Conservation (phyloP, 2,329 filamentous ascomycete species). For the Colletotrichum tabaci region DNA sequence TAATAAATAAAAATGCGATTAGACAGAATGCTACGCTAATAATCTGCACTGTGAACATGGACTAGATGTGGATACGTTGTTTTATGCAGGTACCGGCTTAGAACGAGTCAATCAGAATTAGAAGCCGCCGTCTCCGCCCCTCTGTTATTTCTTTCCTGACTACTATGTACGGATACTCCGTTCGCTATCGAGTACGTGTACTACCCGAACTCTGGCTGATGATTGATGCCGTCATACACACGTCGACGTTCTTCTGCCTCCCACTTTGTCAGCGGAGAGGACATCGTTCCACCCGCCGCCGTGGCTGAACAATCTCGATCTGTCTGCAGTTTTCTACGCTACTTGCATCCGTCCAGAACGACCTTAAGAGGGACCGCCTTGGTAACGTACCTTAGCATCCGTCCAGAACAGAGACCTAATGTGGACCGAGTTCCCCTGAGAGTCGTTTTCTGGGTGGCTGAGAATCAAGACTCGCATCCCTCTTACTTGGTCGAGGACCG, state of each 20-base stretch:
- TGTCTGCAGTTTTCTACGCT: background rate
- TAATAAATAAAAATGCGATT: too few relatives aligned
- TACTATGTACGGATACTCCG: background rate
- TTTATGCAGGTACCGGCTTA: constrained; percentile 43
- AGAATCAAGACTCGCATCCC: background rate
- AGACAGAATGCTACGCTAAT: background rate
- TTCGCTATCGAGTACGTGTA: too few relatives aligned
- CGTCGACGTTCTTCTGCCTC: background rate
- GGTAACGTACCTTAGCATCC: too few relatives aligned
- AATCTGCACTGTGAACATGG: constrained; percentile 2
- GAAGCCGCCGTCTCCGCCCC: background rate
- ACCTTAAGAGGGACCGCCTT: too few relatives aligned
- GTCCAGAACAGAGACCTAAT: background rate
- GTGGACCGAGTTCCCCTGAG: background rate
- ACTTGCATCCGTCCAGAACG: background rate
- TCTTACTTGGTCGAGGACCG: background rate
- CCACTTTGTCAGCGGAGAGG: constrained; percentile 13
- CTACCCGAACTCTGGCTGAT: background rate
- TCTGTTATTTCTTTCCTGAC: constrained; percentile 16
- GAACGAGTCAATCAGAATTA: constrained; percentile 20
- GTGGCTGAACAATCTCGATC: background rate
- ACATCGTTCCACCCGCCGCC: too few relatives aligned
- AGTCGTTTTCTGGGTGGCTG: background rate
- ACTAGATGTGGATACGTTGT: constrained; percentile 26
- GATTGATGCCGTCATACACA: constrained; percentile 33